Percentiles rank a stretch among this genome's conserved stretches.
Conservation (phyloP, 352 stramenopile species). For the Phytophthora foliorum region DNA sequence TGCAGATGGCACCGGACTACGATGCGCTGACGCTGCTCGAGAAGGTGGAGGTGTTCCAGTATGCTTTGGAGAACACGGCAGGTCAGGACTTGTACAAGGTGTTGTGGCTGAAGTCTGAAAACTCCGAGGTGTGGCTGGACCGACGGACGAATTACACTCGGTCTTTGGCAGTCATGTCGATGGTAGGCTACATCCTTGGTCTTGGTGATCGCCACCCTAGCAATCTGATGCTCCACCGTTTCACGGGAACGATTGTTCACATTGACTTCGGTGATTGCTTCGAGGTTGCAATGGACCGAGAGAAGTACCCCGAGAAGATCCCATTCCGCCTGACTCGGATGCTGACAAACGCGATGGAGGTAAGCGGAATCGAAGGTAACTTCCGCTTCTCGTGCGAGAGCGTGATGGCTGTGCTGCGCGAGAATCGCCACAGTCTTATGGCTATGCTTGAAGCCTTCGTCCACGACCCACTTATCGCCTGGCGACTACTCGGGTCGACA, state of each 20-base stretch:
- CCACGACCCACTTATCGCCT: conserved; percentile 99
- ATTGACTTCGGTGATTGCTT: conserved; percentile 98
- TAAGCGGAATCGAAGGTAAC: conserved; percentile 98
- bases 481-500: conserved; percentile 91
- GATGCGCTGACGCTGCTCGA: conserved; percentile 97
- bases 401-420: conserved; percentile 97
- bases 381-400: conserved; percentile 98
- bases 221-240: conserved; percentile 99
- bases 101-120: conserved; percentile 95
- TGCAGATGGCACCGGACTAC: conserved; percentile 95
- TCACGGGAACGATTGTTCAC: conserved; percentile 98
- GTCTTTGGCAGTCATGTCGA: conserved; percentile 98
- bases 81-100: conserved; percentile 99
- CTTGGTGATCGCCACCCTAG: conserved; percentile 99
- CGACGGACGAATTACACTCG: conserved; percentile 98
- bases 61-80: conserved; percentile 92
- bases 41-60: conserved; percentile 99
- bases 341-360: conserved; percentile 99
- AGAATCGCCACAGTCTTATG: conserved; percentile 98
- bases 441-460: conserved; percentile 99
- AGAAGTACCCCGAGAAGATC: conserved; percentile 99
- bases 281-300: conserved; percentile 98
- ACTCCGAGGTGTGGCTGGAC: conserved; percentile 99
- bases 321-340: conserved; percentile 99
- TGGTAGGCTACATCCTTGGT: conserved; percentile 99